A percentile compares a stretch with the other conserved stretches of the same genome.
Evolutionary conservation across 257 asterid genomes (phyloP).

Genomic region (Verbascum thapsus): DNA sequence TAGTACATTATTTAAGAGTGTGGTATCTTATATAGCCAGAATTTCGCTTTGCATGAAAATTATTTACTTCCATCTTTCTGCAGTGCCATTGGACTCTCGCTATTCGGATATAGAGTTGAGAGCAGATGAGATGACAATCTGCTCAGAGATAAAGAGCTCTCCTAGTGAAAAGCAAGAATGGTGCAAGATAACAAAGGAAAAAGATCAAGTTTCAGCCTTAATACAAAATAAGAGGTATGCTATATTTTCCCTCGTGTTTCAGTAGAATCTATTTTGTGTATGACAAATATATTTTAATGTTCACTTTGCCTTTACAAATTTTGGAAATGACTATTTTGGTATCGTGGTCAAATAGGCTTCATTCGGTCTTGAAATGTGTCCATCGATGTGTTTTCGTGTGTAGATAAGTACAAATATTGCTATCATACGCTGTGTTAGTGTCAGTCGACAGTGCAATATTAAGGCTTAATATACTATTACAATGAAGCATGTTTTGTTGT

Average conservation of each 20-base stretch:
- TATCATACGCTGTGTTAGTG: no score
- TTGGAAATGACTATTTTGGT: conserved; percentile 5
- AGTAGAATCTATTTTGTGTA: neutral
- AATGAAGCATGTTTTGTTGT: neutral
- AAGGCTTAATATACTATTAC: no score
- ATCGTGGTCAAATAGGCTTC: neutral
- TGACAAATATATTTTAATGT: neutral
- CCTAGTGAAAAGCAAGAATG: conserved; percentile 60
- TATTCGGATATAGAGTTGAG: conserved; percentile 70
- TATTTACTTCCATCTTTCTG: conserved; percentile 31
- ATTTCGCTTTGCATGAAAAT: conserved; percentile 23
- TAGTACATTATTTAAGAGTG: neutral
- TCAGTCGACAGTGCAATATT: no score
- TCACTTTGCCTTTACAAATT: neutral
- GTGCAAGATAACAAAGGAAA: conserved; percentile 86
- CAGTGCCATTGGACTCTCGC: conserved; percentile 65
- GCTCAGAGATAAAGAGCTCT: conserved; percentile 52
- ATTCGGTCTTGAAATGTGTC: no score
- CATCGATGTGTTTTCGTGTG: no score
- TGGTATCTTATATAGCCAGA: conserved; percentile 7
- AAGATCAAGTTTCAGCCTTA: conserved; percentile 66
- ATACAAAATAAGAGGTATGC: conserved; percentile 65
- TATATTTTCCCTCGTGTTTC: neutral
- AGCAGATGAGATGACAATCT: conserved; percentile 49
- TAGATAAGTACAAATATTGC: no score